Percentiles rank a stretch among this genome's conserved stretches.
These are phyloP conservation scores for Lasiosphaeria miniovina DNA, from an alignment of 495 filamentous ascomycete genomes.

Conservation along the genomic window DNA sequence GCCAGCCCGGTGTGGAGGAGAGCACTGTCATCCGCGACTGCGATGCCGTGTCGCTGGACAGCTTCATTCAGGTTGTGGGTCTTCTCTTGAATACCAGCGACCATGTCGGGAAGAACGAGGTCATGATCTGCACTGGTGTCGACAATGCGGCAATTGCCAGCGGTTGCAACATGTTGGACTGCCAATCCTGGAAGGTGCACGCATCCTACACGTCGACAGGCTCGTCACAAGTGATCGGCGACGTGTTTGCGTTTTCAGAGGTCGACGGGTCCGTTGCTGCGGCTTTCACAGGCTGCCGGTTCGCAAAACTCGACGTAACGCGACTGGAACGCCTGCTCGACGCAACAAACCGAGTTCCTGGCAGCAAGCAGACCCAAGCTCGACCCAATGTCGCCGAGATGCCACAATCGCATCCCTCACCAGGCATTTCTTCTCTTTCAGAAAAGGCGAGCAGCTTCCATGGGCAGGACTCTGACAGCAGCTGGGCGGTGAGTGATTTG, in stretches of 20 bases:
- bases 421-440: background rate
- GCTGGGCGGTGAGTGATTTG: background rate
- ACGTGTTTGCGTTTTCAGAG: background rate
- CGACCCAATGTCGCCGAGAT: background rate
- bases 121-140: slow-evolving; percentile 16
- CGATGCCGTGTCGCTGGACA: slow-evolving; percentile 31
- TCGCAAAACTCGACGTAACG: background rate
- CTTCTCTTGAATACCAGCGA: slow-evolving; percentile 31
- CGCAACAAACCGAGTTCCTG: background rate
- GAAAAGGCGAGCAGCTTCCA: too few relatives aligned
- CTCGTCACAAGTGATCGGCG: background rate
- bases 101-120: background rate
- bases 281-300: background rate
- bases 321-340: background rate
- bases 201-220: background rate
- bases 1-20: background rate
- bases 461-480: background rate
- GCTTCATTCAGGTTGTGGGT: slow-evolving; percentile 37
- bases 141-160: slow-evolving; percentile 15
- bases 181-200: background rate
- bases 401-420: background rate
- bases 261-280: background rate
- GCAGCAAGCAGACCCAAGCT: background rate
- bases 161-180: background rate
- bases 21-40: slow-evolving; percentile 18